A percentile compares a stretch with the other conserved stretches of the same genome.
Evolutionary conservation across 2,329 filamentous ascomycete genomes (phyloP).

Genomic region (Calonectria multiphialidica): DNA sequence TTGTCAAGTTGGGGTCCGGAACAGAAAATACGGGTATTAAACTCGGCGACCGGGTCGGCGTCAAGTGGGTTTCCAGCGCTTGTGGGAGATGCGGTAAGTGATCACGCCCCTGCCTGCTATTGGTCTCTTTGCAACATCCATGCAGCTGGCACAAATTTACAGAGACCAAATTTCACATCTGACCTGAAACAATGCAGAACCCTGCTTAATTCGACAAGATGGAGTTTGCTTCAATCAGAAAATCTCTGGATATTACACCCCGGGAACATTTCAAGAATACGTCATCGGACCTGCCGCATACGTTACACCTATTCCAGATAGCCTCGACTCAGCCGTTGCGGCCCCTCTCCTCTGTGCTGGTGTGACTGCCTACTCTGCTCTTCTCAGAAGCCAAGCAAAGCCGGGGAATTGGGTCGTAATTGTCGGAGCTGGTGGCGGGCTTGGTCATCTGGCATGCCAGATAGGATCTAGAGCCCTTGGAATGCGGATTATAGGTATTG

Average conservation of each 20-base stretch:
- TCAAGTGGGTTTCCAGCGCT: too few relatives aligned
- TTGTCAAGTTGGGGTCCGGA: too few relatives aligned
- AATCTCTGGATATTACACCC: background rate
- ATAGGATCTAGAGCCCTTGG: background rate
- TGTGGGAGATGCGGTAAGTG: constrained; percentile 12
- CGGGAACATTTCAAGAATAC: constrained; percentile 6
- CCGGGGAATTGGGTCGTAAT: background rate
- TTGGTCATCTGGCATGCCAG: background rate
- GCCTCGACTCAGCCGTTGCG: background rate
- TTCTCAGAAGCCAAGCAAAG: background rate
- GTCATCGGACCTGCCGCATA: background rate
- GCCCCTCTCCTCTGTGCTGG: background rate
- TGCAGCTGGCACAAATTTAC: too few relatives aligned
- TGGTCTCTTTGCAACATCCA: too few relatives aligned
- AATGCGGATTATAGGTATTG: background rate
- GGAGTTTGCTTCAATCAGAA: background rate
- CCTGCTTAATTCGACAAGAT: background rate
- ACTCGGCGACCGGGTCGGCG: too few relatives aligned
- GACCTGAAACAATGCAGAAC: too few relatives aligned
- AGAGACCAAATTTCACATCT: too few relatives aligned
- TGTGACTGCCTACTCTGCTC: background rate
- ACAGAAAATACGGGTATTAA: too few relatives aligned
- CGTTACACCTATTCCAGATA: constrained; percentile 3
- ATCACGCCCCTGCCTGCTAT: too few relatives aligned
- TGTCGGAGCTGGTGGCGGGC: background rate